phyloP scores from a whole-genome alignment of 768 basidiomycete species.

The Cubamyces sp. region DNA sequence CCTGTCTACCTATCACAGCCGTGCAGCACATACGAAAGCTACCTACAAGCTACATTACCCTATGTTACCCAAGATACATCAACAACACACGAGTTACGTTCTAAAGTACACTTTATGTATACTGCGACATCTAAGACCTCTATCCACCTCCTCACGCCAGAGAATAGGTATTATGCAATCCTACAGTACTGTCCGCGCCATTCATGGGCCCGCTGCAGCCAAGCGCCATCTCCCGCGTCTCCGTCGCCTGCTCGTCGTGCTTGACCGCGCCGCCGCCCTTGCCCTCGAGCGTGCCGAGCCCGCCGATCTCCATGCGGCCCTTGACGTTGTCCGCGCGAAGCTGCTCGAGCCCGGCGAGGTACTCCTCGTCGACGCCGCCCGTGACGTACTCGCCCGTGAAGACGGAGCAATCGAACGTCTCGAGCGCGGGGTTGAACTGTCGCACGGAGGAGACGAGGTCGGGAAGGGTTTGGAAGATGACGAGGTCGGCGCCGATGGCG shows the following conservation, averaged over 20 bases:
- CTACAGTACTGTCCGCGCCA: constrained; percentile 76
- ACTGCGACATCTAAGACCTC: constrained; percentile 1
- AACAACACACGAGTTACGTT: not conserved
- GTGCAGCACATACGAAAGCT: too few relatives aligned
- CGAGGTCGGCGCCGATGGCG: constrained; percentile 91
- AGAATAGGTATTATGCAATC: constrained; percentile 63
- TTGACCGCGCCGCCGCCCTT: constrained; percentile 19
- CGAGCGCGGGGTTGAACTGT: constrained; percentile 78
- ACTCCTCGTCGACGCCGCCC: constrained; percentile 84
- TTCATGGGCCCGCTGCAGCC: constrained; percentile 52
- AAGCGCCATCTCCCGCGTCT: constrained; percentile 31
- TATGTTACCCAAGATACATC: not conserved
- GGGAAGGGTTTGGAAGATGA: constrained; percentile 91
- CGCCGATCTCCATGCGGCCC: constrained; percentile 35
- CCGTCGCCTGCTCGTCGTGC: constrained; percentile 26
- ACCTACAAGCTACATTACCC: too few relatives aligned
- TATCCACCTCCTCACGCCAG: constrained; percentile 3
- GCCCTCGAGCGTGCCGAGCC: constrained; percentile 35
- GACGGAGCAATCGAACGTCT: constrained; percentile 92
- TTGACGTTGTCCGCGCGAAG: constrained; percentile 85
- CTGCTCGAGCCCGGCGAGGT: constrained; percentile 74
- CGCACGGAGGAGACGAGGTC: constrained; percentile 88
- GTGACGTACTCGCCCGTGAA: constrained; percentile 98
- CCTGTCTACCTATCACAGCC: too few relatives aligned
- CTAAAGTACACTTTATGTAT: constrained; percentile 7